Base-by-base conservation (phyloP, 495 filamentous ascomycete species). In the Penicillium chermesinum region DNA sequence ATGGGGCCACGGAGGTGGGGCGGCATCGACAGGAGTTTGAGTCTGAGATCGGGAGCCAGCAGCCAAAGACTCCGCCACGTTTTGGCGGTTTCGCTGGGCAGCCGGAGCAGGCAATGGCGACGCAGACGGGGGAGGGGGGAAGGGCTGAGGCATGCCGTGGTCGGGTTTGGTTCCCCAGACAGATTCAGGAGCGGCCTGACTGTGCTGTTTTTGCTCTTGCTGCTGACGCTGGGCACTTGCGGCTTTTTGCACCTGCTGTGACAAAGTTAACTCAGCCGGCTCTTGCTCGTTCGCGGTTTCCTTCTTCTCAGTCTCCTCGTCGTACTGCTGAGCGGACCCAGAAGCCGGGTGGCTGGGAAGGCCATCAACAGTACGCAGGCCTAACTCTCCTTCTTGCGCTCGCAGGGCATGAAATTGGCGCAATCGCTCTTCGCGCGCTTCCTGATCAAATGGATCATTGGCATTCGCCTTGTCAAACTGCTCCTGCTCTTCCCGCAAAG, bases 231-330 rank as follows among this genome's bases (percentile, higher is more conserved):
- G 74, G 20, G 77, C 75, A 39, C 81, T 80, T 9, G 80, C 81
- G 17, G 88, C 87, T 65, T 89, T 87, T 62, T 89, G 86, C 6
- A 93, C 88, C 66, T 91, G 88, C 65, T 95, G 86, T n/a, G 85
- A 87, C 9, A 94, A 75, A 25, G 88, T 88, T 1, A 89, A 62
- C 44, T 72, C 67, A 16, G 50, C 52, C 18, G 43, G 19, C 27
- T 72, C 40, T 37, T 36, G 32, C 48, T 63, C 30, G 48, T 54
- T 19, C 22, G 54, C 41, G 36, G 50, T 49, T 32, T 69, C 55
- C 21, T 50, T 36, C 8, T 58, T 51, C 13, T 62, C 51, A 12
- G 59, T 37, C 30, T 66, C 62, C 1, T 41, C 51, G 19, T 62
- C 64, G 39, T 55, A 44, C 40, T 63, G 57, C 51, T 49, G 57